Conservation (phyloP, 2,329 filamentous ascomycete species). For the Botryotinia globosa region DNA sequence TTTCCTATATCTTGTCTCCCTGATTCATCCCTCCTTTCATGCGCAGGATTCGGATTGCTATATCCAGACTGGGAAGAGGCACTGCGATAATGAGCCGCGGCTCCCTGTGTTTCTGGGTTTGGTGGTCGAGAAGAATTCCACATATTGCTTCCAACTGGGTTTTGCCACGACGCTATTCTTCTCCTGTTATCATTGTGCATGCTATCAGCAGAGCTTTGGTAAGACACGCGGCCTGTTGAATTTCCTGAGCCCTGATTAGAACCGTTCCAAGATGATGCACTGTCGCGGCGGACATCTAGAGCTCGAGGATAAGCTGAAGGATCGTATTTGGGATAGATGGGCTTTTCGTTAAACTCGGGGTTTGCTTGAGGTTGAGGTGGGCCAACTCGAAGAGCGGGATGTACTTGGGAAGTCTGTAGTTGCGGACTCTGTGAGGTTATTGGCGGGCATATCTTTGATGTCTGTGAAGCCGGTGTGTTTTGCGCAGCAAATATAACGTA, state of each 20-base stretch:
- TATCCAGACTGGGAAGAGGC: background rate
- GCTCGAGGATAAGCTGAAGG: background rate
- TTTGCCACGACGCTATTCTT: slow-evolving; percentile 15
- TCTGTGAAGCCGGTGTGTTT: background rate
- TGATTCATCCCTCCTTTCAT: background rate
- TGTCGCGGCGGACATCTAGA: background rate
- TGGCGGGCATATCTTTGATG: background rate
- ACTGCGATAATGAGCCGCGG: slow-evolving; percentile 1
- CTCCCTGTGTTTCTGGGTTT: background rate
- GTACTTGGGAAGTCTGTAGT: slow-evolving; percentile 8
- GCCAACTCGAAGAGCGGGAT: background rate
- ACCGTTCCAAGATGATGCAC: slow-evolving; percentile 12
- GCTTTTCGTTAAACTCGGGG: background rate
- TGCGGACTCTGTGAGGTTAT: slow-evolving; percentile 8
- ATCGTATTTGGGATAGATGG: background rate
- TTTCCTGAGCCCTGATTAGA: background rate
- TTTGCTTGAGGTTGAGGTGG: background rate
- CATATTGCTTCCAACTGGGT: background rate
- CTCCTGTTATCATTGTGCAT: background rate
- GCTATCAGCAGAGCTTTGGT: background rate
- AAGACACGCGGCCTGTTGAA: background rate
- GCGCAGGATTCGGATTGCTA: background rate
- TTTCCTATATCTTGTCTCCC: background rate
- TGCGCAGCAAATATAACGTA: background rate
- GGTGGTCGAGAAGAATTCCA: slow-evolving; percentile 7